These are phyloP conservation scores for Lichtheimia ramosa DNA, from an alignment of 371 early-diverging fungal species.

Conservation along the genomic window DNA sequence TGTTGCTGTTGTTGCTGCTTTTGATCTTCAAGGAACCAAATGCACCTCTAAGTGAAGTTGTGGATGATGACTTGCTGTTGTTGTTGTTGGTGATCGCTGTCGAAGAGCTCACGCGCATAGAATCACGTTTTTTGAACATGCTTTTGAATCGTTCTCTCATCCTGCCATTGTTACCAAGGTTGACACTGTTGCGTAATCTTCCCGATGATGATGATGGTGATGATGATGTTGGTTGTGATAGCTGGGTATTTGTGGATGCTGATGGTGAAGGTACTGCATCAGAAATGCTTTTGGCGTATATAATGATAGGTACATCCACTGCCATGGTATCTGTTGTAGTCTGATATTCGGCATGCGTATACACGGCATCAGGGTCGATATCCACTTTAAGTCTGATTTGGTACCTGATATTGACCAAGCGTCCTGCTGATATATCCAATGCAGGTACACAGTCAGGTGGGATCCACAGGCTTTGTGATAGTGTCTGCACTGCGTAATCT, in stretches of 20 bases:
- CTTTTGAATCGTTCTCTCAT: slow-evolving; percentile 1
- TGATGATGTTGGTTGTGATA: neutral
- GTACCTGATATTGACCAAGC: neutral
- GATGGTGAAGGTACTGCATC: neutral
- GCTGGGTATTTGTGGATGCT: too few relatives aligned
- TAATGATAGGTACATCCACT: neutral
- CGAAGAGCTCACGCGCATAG: neutral
- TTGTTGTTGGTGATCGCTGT: neutral
- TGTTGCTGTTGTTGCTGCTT: neutral
- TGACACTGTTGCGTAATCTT: neutral
- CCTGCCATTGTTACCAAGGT: neutral
- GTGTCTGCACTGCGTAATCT: neutral
- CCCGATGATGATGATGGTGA: neutral
- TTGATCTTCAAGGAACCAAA: slow-evolving; percentile 1
- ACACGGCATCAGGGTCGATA: neutral
- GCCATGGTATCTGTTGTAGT: neutral
- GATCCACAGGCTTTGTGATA: neutral
- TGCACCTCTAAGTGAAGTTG: neutral
- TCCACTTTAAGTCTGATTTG: neutral
- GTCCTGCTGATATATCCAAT: neutral
- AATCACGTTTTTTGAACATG: neutral
- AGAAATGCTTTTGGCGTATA: neutral
- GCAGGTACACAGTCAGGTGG: neutral
- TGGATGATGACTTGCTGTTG: too few relatives aligned
- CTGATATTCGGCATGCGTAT: neutral